phyloP scores from a whole-genome alignment of 352 stramenopile genomes.

The Peronospora farinosa region DNA sequence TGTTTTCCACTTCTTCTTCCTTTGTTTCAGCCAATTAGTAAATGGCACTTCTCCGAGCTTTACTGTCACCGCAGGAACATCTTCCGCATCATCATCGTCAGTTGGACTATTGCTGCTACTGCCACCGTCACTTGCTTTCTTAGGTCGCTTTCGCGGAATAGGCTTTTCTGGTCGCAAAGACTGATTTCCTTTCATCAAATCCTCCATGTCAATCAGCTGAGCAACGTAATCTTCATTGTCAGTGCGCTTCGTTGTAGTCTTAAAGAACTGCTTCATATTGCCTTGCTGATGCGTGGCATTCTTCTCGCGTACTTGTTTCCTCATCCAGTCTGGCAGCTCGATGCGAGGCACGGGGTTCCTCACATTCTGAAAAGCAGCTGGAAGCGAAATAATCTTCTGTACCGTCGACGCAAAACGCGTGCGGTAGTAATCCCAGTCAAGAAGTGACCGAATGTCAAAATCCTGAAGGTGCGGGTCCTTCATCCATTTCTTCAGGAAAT shows the following conservation, averaged over 20 bases:
- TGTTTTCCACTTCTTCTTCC: constrained; percentile 71
- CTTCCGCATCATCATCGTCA: constrained; percentile 19
- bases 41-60: constrained; percentile 62
- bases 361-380: constrained; percentile 95
- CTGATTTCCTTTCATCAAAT: constrained; percentile 35
- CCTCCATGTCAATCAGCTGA: constrained; percentile 67
- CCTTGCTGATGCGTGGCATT: constrained; percentile 71
- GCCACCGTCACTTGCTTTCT: constrained; percentile 13
- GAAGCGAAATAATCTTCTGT: constrained; percentile 99
- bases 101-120: constrained; percentile 12
- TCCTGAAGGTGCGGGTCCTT: constrained; percentile 89
- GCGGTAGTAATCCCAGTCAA: constrained; percentile 99
- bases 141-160: constrained; percentile 11
- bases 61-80: constrained; percentile 18
- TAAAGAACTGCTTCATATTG: constrained; percentile 90
- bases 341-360: constrained; percentile 95
- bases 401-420: constrained; percentile 85
- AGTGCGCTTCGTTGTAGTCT: constrained; percentile 22
- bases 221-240: constrained; percentile 43
- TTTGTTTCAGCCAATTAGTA: constrained; percentile 49
- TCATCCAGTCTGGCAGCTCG: constrained; percentile 94
- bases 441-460: constrained; percentile 90
- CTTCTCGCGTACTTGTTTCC: constrained; percentile 88
- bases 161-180: constrained; percentile 9
- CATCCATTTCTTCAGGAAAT: constrained; percentile 98